Percentiles rank a stretch among this genome's conserved stretches.
phyloP scores from a whole-genome alignment of 495 filamentous ascomycete genomes.

The Lasiosphaeris hirsuta region DNA sequence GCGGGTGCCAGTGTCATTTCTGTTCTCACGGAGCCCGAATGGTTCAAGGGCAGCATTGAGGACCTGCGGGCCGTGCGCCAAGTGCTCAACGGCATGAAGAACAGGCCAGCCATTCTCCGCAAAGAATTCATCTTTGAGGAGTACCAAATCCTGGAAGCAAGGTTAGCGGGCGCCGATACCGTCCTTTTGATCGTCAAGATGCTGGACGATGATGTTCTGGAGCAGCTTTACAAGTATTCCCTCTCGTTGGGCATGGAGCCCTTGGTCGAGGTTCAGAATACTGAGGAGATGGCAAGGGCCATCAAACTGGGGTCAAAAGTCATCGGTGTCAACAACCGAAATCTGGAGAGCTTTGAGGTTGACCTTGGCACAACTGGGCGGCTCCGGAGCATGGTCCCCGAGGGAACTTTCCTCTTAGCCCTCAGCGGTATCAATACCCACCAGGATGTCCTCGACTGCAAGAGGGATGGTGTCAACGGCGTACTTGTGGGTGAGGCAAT shows the following conservation, averaged over 20 bases:
- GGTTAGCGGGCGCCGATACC: conserved; percentile 91
- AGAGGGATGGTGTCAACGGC: conserved; percentile 84
- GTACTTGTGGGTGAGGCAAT: conserved; percentile 93
- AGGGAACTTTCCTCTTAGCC: conserved; percentile 86
- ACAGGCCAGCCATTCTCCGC: conserved; percentile 84
- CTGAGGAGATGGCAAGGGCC: conserved; percentile 86
- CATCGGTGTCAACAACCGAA: conserved; percentile 97
- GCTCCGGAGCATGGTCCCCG: conserved; percentile 78
- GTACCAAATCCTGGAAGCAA: conserved; percentile 95
- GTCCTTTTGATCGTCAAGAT: conserved; percentile 98
- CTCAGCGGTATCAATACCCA: conserved; percentile 90
- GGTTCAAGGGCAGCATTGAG: conserved; percentile 97
- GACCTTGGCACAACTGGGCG: conserved; percentile 92
- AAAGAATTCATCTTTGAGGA: conserved; percentile 99
- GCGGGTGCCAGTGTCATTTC: conserved; percentile 96
- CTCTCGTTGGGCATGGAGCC: conserved; percentile 94
- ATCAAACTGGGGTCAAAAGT: conserved; percentile 86
- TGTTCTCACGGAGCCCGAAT: conserved; percentile 94
- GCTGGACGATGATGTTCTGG: conserved; percentile 73
- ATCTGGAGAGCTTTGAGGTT: conserved; percentile 93
- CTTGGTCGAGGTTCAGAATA: conserved; percentile 91
- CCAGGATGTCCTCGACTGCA: conserved; percentile 86
- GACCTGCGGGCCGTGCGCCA: conserved; percentile 86
- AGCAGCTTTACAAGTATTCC: conserved; percentile 81
- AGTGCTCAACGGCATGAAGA: conserved; percentile 81